A percentile compares a stretch with the other conserved stretches of the same genome.
Conservation (phyloP, 345 rosid genomes). For the Noccaea caerulescens region DNA sequence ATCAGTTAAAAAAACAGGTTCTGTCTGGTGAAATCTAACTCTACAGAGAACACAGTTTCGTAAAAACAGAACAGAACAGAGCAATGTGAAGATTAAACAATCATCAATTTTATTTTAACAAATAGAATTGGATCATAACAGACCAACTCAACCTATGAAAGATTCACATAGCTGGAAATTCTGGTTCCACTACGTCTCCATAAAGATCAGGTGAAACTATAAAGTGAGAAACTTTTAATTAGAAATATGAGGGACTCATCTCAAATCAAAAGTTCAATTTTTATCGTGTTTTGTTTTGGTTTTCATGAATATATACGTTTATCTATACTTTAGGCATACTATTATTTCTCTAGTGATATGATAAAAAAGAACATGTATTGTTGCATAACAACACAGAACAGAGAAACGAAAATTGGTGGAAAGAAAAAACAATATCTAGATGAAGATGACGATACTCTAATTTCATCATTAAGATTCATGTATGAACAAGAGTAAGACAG, state of each 20-base stretch:
- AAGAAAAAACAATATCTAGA: background rate
- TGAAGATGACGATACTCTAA: conserved; percentile 23
- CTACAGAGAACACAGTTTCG: background rate
- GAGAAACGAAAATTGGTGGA: background rate
- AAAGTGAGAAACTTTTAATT: background rate
- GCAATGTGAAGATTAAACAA: background rate
- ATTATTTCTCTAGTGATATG: background rate
- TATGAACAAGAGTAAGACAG: conserved; percentile 23
- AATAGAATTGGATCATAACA: conserved; percentile 4
- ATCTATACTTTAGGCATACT: background rate
- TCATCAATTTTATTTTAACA: background rate
- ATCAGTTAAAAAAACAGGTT: background rate
- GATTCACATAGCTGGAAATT: background rate
- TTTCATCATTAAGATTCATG: conserved; percentile 12
- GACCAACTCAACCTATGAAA: background rate
- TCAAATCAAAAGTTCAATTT: background rate
- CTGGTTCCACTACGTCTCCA: conserved; percentile 20
- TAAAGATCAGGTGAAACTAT: background rate
- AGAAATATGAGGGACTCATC: conserved; percentile 4
- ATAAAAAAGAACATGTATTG: background rate
- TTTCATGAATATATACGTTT: background rate
- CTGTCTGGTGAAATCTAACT: background rate
- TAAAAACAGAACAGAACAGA: conserved; percentile 20
- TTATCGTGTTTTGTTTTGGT: background rate
- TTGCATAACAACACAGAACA: conserved; percentile 5